Base-by-base conservation (phyloP, 1,284 basidiomycete species). In the Leccinum fallax region DNA sequence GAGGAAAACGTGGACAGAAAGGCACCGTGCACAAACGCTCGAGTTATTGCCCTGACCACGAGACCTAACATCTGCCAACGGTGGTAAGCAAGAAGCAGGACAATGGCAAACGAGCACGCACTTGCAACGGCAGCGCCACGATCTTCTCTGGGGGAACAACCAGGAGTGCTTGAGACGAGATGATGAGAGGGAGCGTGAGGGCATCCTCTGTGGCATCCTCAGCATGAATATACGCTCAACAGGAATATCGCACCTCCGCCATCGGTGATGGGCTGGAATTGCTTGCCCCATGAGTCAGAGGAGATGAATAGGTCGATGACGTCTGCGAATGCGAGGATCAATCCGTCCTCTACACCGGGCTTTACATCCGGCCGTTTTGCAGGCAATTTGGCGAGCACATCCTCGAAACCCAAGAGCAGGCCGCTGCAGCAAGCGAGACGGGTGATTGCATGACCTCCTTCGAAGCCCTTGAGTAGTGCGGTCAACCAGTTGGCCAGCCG, bases 241-340 rank as follows among this genome's bases (percentile, higher is more conserved):
- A 32, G 40, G 74, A 74, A 67, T 63, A 68, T 64, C 65, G 57
- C 48, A 69, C 65, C 72, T 72, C 64, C 69, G 67, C 75, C 76
- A 65, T 83, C 78, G 5, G 78, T 76, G 16, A 76, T 75, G 21
- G 81, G 80, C 58, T 80, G 79, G 69, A 90, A 91, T 67, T 92
- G 88, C 54, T 77, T 81, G 68, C 86, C 85, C 90, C 90, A 92
- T 36, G 81, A 83, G 40, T 75, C 76, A 4, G 74, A 72, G 11
- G 70, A 76, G 9, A 53, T 63, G 65, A 86, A 84, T n/a, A 80
- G 71, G 65, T 92, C 89, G 72, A 90, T 83, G 8, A 86, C 81
- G 70, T 92, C 89, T 8, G 90, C 90, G 36, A 90, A 77, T 4
- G 87, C 83, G 34, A 92, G 77, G 16, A 92, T 79, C 28, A 85